Evolutionary conservation across 164 flowering plant species (phyloP), one percentile per base, ranked within the genome.

Genomic region (Stephania cephalantha): DNA sequence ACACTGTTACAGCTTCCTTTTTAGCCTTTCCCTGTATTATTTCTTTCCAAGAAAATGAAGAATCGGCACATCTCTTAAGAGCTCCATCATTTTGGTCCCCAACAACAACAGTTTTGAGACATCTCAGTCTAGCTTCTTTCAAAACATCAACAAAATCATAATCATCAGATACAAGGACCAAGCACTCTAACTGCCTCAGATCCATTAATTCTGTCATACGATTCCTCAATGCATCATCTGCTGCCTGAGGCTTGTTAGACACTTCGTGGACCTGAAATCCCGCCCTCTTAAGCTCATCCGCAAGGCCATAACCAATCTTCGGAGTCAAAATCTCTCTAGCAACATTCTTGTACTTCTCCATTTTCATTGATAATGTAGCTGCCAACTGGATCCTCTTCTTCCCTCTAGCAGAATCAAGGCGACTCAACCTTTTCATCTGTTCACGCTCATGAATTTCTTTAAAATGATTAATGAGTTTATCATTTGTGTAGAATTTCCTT

Each of bases 101-200:
- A 61, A 95, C 93, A 52, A 90, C 98, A 50, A 95, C 90, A 3
- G 96, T 91, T 87, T 80, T 90, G 68, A 95, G 74, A 79, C 97
- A 85, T 79, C 97, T 87, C 83, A 82, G 52, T 75, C 79, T 90
- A 1, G 97, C 97, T 82, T 90, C 96, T 73, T 83, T 85, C 82
- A 95, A 64, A 72, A 93, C 85, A 75, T 72, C 87, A 75, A 83
- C 83, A 75, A 93, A 93, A 81, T 84, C 94, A 1, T 90, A 84
- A 83, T 95, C 95, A 83, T 91, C 92, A 0, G 98, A 91, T 2
- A 91, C 97, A 80, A 95, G 87, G n/a, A 93, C 87, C 77, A 95
- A 50, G 77, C 96, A 93, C 29, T 85, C 90, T 6, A 83, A 81
- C 52, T 20, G 69, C 76, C 82, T 84, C 65, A 58, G 75, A 48